Base-by-base conservation (phyloP, 2,329 filamentous ascomycete species). In the Pyricularia pennisetigena region DNA sequence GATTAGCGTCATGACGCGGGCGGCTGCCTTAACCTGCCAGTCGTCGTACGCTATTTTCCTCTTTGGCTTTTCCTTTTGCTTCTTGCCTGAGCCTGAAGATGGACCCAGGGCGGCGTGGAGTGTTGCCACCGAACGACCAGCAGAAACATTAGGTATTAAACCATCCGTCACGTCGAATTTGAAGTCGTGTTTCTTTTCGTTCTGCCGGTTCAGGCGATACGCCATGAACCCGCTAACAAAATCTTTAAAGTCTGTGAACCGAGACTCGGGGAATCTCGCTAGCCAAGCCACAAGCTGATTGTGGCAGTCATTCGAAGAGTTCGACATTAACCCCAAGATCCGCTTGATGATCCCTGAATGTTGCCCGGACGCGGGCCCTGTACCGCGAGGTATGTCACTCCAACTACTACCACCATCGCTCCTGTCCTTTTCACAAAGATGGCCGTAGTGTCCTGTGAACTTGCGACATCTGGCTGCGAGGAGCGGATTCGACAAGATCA, bases 311-410 rank as follows among this genome's bases (percentile, higher is more conserved):
- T 87, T 86, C 0, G 92, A 85, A 14, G 91, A 82, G 75, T 96
- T 92, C 1, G 92, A 90, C 28, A 97, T 75, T 10, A 97, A 80
- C 0, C 94, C 94, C 29, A 97, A 77, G 57, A 96, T 88, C 54
- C 94, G 87, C 77, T 97, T 97, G 73, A 96, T 86, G 67, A 97
- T 90, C 4, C 90, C 90, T 2, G 91, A 93, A 77, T 97, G 91
- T 69, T 91, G 87, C 1, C 89, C 89, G 29, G 86, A 82, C 12
- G 82, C 74, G 8, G 79, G 82, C 0, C 81, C 82, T 2, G 78
- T 76, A 54, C 76, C 78, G 6, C 79, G 75, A 2, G 69, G 64
- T 3, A 70, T 68, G 4, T 71, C 35, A 6, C 68, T 68, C 8
- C 63, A 29, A 16, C 32, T 68, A 54, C 20, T 9, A 26, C 26